These are phyloP conservation scores for Macroventuria anomochaeta DNA, from an alignment of 2,329 filamentous ascomycete genomes.

Conservation along the genomic window DNA sequence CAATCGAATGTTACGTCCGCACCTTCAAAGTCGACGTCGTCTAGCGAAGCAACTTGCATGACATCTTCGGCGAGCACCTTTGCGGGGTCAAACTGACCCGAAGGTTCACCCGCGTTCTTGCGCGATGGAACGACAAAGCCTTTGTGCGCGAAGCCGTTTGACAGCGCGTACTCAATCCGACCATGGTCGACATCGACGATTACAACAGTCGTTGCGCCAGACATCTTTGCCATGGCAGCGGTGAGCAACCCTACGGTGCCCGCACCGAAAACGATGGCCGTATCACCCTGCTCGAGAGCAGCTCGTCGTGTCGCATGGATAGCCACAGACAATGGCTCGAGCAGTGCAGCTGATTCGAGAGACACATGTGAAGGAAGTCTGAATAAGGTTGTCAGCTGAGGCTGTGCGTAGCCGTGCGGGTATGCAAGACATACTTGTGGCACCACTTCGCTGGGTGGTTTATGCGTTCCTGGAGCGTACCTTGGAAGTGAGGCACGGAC, in stretches of 20 bases:
- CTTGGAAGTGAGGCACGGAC: conserved; percentile 53
- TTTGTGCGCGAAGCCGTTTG: conserved; percentile 49
- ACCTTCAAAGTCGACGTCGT: conserved; percentile 48
- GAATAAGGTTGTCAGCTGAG: conserved; percentile 38
- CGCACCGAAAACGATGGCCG: conserved; percentile 83
- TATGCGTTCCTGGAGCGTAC: conserved; percentile 53
- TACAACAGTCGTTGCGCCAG: conserved; percentile 50
- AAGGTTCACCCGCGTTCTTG: conserved; percentile 34
- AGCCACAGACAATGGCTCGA: conserved; percentile 75
- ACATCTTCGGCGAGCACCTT: conserved; percentile 47
- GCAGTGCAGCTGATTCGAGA: conserved; percentile 47
- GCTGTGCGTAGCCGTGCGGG: conserved; percentile 28
- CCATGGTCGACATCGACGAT: conserved; percentile 51
- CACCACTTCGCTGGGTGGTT: conserved; percentile 55
- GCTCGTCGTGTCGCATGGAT: conserved; percentile 85
- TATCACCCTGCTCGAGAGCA: conserved; percentile 72
- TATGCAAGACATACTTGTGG: conserved; percentile 52
- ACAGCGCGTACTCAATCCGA: conserved; percentile 49
- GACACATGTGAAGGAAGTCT: conserved; percentile 51
- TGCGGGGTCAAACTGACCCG: conserved; percentile 42
- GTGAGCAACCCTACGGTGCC: conserved; percentile 64
- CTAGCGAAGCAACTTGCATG: conserved; percentile 46
- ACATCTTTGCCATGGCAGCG: conserved; percentile 51
- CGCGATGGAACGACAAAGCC: conserved; percentile 44
- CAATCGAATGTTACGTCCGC: conserved; percentile 52